phyloP scores from a whole-genome alignment of 2,329 filamentous ascomycete genomes.

The Orbilia oligospora region DNA sequence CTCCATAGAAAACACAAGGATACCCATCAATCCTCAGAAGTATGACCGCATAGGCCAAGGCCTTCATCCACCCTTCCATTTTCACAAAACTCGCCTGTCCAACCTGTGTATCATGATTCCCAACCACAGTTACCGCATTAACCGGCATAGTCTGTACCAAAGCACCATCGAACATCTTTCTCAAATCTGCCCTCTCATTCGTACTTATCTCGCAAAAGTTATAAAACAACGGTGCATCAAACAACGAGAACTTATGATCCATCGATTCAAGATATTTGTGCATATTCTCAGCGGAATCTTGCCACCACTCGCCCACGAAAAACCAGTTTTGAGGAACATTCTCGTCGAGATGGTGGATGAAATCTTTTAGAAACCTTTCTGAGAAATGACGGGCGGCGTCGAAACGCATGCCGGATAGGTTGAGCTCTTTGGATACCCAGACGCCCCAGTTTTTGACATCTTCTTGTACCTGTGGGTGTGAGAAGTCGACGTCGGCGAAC shows the following conservation, averaged over 20 bases:
- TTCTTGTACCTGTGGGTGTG: slow-evolving; percentile 74
- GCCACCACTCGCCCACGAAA: slow-evolving; percentile 80
- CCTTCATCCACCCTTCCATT: slow-evolving; percentile 78
- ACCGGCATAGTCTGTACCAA: slow-evolving; percentile 72
- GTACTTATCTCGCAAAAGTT: slow-evolving; percentile 76
- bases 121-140: slow-evolving; percentile 77
- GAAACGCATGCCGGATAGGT: slow-evolving; percentile 77
- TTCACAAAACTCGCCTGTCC: slow-evolving; percentile 74
- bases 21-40: slow-evolving; percentile 76
- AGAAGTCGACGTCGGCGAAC: slow-evolving; percentile 79
- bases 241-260: slow-evolving; percentile 74
- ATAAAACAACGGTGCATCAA: slow-evolving; percentile 78
- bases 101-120: slow-evolving; percentile 80
- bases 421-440: slow-evolving; percentile 76
- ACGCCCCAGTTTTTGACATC: slow-evolving; percentile 78
- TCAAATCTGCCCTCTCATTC: slow-evolving; percentile 73
- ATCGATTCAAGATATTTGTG: slow-evolving; percentile 73
- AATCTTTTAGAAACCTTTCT: slow-evolving; percentile 76
- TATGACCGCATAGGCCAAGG: slow-evolving; percentile 79
- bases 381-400: slow-evolving; percentile 82
- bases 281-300: slow-evolving; percentile 73
- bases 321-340: slow-evolving; percentile 73
- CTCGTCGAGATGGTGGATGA: slow-evolving; percentile 73
- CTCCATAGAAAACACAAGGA: slow-evolving; percentile 80
- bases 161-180: slow-evolving; percentile 75